These are phyloP conservation scores for Pyrrhoderma lamaoense DNA, from an alignment of 1,284 basidiomycete genomes.

Conservation along the genomic window DNA sequence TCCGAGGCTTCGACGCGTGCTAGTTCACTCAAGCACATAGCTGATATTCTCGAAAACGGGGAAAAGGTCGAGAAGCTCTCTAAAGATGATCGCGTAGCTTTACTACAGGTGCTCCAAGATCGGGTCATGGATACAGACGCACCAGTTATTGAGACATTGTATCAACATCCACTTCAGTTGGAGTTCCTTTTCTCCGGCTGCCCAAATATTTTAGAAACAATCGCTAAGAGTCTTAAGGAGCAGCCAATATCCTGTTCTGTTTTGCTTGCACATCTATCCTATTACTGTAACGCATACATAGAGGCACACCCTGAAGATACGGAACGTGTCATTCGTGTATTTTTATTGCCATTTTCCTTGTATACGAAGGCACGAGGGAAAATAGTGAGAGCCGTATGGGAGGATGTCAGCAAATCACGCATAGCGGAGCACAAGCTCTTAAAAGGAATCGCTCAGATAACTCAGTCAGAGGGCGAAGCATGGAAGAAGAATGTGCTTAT, in stretches of 20 bases:
- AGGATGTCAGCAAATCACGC: conserved; percentile 36
- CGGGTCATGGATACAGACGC: conserved; percentile 59
- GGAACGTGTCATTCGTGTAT: conserved; percentile 45
- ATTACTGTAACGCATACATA: conserved; percentile 28
- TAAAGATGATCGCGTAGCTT: conserved; percentile 37
- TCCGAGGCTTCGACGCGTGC: conserved; percentile 44
- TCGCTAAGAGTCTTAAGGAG: conserved; percentile 36
- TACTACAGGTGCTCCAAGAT: conserved; percentile 47
- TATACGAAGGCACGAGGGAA: conserved; percentile 64
- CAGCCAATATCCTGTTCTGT: conserved; percentile 20
- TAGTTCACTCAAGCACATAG: conserved; percentile 44
- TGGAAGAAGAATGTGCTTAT: conserved; percentile 44
- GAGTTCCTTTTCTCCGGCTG: conserved; percentile 33
- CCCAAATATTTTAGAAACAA: conserved; percentile 40
- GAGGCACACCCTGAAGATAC: conserved; percentile 28
- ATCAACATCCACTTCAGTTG: conserved; percentile 34
- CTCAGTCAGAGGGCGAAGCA: conserved; percentile 38
- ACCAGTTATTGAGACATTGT: conserved; percentile 60
- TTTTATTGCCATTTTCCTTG: conserved; percentile 70
- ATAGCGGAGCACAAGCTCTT: conserved; percentile 26
- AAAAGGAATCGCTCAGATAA: conserved; percentile 16
- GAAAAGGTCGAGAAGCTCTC: conserved; percentile 17
- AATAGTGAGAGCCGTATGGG: conserved; percentile 59
- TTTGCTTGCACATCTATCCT: conserved; percentile 30
- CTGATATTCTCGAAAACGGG: conserved; percentile 30